Conservation (phyloP, 257 asterid genomes). For the Jacaranda copaia region DNA sequence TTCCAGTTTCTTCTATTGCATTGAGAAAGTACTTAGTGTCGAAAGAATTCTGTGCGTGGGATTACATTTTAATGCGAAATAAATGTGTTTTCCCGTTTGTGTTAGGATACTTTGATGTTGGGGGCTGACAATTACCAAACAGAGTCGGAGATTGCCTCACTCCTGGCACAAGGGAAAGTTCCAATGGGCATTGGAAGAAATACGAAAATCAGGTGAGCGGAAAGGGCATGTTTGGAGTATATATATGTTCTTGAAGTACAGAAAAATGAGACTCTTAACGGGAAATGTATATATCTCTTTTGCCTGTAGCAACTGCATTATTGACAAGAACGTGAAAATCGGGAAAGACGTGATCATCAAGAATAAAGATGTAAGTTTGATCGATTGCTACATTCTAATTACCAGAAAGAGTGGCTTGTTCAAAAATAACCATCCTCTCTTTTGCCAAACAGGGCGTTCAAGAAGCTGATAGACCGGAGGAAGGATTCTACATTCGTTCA, state of each 20-base stretch:
- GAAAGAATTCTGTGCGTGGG: not conserved
- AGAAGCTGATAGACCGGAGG: constrained; percentile 80
- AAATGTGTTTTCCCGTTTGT: not conserved
- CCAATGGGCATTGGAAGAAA: constrained; percentile 88
- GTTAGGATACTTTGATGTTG: constrained; percentile 88
- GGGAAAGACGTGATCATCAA: constrained; percentile 83
- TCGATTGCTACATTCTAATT: not conserved
- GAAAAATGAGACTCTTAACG: constrained; percentile 1
- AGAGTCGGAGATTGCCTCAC: constrained; percentile 89
- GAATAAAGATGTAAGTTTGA: constrained; percentile 83
- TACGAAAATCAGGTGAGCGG: constrained; percentile 78
- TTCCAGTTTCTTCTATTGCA: not conserved
- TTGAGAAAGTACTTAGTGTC: not conserved
- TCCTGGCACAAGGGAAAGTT: constrained; percentile 80
- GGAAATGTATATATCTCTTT: not conserved
- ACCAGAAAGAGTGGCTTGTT: not conserved
- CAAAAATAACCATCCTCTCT: not conserved
- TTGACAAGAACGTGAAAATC: constrained; percentile 91
- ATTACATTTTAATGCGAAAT: not conserved
- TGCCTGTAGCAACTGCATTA: constrained; percentile 75
- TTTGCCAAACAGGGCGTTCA: constrained; percentile 65
- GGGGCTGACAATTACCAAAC: constrained; percentile 94
- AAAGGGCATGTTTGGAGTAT: not conserved
- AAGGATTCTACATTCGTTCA: constrained; percentile 86
- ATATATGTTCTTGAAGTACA: not conserved